Evolutionary conservation across 352 stramenopile genomes (phyloP).

Genomic region (Thalassiosira ordinaria): DNA sequence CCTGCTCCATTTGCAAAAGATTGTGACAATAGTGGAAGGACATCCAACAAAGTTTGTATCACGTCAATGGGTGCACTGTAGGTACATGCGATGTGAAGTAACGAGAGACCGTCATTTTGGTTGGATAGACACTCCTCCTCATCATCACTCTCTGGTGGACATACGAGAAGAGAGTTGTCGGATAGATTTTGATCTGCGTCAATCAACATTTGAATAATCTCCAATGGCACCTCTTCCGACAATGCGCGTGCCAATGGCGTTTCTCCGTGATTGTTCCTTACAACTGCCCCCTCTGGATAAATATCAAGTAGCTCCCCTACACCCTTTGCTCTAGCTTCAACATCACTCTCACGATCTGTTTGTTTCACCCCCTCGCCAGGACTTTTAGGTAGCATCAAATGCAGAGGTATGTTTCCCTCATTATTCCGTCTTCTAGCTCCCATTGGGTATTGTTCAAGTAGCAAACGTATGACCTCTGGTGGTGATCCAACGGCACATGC

Average conservation of each 20-base stretch:
- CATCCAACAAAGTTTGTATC: neutral
- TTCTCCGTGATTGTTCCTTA: neutral
- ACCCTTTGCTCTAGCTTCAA: too few relatives aligned
- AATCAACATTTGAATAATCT: neutral
- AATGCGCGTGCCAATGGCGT: neutral
- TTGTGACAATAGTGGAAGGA: neutral
- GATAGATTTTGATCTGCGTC: too few relatives aligned
- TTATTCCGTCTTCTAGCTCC: neutral
- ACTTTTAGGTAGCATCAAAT: neutral
- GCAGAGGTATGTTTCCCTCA: neutral
- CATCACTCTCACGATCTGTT: neutral
- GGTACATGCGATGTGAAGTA: neutral
- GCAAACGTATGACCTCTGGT: too few relatives aligned
- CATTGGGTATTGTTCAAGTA: too few relatives aligned
- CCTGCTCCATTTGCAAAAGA: neutral
- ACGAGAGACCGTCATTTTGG: neutral
- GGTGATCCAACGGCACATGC: too few relatives aligned
- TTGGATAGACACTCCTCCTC: neutral
- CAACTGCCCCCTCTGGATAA: neutral
- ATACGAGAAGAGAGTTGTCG: too few relatives aligned
- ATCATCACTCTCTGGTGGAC: too few relatives aligned
- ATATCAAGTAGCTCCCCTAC: neutral
- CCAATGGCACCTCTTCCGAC: neutral
- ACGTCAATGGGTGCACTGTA: constrained; percentile 1
- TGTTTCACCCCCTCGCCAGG: neutral